Evolutionary conservation across 805 yeast species (phyloP), one percentile per base, ranked within the genome.

Genomic region (Candida gorgasii): DNA sequence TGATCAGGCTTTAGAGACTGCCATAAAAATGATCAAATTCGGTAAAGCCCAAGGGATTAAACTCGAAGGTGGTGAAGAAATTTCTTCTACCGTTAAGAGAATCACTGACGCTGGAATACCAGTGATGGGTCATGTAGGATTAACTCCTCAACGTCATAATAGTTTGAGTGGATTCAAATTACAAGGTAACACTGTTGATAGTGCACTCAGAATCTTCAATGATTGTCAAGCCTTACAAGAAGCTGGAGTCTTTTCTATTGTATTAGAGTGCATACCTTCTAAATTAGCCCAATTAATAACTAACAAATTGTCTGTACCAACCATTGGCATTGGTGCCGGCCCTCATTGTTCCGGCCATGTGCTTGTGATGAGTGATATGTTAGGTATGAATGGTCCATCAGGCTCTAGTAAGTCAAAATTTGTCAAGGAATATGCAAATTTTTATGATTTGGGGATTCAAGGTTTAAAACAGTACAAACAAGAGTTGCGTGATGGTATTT

Each of bases 291-390:
- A 69, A 33, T 67, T 69, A 43, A 79, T 93, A 20, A 86, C 97
- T 0, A 58, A 70, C 2, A 65, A 69, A 11, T 59, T 89, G 23
- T 39, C 58, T 1, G 71, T 92, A 1, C 97, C 98, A 0, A 86
- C 95, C 1, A 89, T 92, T 50, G 99, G 99, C 3, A 92, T 92
- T 37, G 99, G 99, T 4, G 97, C 98, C 0, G 98, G 99, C 0
- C 78, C 80, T 16, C 66, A 67, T 7, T 84, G 92, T 7, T 78
- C 86, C 26, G 98, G 96, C 0, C 98, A 93, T 61, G 96, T 92
- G 1, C 72, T 92, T 28, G 99, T 92, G 0, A 82, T 86, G 61
- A 78, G 87, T 3, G 99, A 92, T 58, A 55, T 87, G 64, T 66
- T 92, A 23, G 97, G 97, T 1, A 78, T 84, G 86, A 69, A 71